Conservation (phyloP, 1,284 basidiomycete species). For the Kwoniella shivajii region DNA sequence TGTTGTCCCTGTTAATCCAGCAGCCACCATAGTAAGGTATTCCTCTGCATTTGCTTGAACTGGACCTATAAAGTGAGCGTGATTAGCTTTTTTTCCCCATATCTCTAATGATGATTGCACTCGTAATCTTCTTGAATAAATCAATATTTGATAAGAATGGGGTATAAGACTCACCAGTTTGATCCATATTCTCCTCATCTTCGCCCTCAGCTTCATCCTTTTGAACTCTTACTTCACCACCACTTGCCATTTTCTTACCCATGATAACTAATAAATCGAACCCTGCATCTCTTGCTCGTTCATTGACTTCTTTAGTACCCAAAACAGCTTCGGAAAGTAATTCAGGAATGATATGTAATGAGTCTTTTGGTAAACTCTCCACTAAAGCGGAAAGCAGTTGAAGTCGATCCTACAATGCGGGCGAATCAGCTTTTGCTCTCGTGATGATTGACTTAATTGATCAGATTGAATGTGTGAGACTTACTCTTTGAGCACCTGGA, state of each 20-base stretch:
- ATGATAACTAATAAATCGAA: conserved; percentile 90
- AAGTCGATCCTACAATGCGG: conserved; percentile 71
- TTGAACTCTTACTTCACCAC: conserved; percentile 77
- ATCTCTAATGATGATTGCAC: conserved; percentile 2
- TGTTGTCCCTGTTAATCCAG: conserved; percentile 87
- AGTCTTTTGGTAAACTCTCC: conserved; percentile 66
- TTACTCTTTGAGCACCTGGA: conserved; percentile 83
- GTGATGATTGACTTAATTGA: too few relatives aligned
- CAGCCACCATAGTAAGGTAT: conserved; percentile 95
- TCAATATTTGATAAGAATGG: too few relatives aligned
- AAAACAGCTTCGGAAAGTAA: conserved; percentile 93
- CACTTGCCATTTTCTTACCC: conserved; percentile 87
- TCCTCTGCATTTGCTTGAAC: conserved; percentile 84
- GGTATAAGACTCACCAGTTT: conserved; percentile 61
- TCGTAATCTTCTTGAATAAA: neutral
- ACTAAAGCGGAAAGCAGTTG: conserved; percentile 75
- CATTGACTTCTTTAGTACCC: conserved; percentile 97
- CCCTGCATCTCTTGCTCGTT: conserved; percentile 83
- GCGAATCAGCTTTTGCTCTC: neutral
- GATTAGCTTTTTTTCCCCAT: too few relatives aligned
- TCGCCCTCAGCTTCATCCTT: conserved; percentile 81
- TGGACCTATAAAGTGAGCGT: conserved; percentile 34
- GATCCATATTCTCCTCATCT: conserved; percentile 61
- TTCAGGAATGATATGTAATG: conserved; percentile 82
- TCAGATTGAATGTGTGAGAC: too few relatives aligned